Evolutionary conservation across 768 basidiomycete species (phyloP).

Genomic region (Scleroderma bovista): DNA sequence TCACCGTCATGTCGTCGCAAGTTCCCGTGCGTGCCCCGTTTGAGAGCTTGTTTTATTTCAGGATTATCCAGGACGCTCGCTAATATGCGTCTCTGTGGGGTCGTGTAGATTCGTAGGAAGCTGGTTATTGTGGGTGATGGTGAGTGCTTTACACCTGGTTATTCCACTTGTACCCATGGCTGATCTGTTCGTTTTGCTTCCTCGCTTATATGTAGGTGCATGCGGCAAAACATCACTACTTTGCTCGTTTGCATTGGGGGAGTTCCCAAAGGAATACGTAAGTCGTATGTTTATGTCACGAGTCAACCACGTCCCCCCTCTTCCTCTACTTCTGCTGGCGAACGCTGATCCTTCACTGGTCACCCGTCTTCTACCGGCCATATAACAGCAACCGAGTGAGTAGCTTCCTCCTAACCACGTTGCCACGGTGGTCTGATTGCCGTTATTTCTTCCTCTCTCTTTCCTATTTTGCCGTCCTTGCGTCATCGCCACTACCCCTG

Average conservation of each 20-base stretch:
- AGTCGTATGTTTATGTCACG: constrained; percentile 30
- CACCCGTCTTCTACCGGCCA: constrained; percentile 6
- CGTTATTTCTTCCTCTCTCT: not conserved
- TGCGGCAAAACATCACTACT: constrained; percentile 94
- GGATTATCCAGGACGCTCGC: not conserved
- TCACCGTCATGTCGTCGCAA: constrained; percentile 42
- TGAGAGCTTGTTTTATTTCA: not conserved
- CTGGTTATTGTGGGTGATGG: constrained; percentile 97
- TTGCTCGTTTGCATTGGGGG: constrained; percentile 88
- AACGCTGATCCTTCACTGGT: not conserved
- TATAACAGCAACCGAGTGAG: constrained; percentile 44
- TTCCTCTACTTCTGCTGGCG: not conserved
- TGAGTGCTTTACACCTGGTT: constrained; percentile 30
- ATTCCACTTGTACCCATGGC: constrained; percentile 6
- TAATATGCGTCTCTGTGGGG: constrained; percentile 3
- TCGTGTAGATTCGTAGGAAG: constrained; percentile 79
- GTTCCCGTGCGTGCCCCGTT: constrained; percentile 46
- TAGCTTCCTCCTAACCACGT: constrained; percentile 2
- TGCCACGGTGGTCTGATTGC: not conserved
- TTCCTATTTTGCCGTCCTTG: not conserved
- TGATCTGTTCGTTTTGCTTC: not conserved
- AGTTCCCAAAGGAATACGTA: constrained; percentile 96
- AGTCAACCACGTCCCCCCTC: not conserved
- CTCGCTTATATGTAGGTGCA: constrained; percentile 52
- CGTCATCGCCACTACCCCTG: not conserved